These are phyloP conservation scores for Dalbergia cochinchinensis DNA, from an alignment of 306 rosid genomes.

Conservation along the genomic window DNA sequence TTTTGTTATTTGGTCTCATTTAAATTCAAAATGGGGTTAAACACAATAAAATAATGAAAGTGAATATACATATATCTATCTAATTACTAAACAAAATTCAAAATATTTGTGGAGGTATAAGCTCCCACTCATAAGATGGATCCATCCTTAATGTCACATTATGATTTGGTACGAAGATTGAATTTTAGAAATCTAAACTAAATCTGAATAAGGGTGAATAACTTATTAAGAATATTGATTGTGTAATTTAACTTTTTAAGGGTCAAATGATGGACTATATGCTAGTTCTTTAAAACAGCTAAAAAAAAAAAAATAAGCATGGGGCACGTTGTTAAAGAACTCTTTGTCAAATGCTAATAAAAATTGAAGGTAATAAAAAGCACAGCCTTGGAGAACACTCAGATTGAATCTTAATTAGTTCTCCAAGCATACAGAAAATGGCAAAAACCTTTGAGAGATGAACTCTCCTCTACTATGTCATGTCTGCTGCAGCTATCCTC, in stretches of 20 bases:
- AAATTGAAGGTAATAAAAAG: conserved; percentile 24
- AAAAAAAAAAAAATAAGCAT: conserved; percentile 10
- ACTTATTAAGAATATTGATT: not conserved
- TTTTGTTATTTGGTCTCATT: no score
- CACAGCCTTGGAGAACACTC: not conserved
- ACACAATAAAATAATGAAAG: no score
- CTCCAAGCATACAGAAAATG: conserved; percentile 74
- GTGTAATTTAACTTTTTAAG: not conserved
- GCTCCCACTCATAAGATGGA: no score
- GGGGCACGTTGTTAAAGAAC: not conserved
- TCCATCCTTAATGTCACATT: no score
- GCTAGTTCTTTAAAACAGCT: not conserved
- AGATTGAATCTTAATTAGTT: conserved; percentile 38
- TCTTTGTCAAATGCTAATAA: conserved; percentile 11
- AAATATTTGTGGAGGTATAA: no score
- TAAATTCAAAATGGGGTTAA: no score
- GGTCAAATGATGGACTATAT: not conserved
- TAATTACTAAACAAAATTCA: no score
- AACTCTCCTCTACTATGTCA: conserved; percentile 28
- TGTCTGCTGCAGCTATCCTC: not conserved
- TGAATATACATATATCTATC: no score
- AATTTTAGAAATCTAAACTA: not conserved
- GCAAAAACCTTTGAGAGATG: conserved; percentile 47
- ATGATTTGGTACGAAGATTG: not conserved
- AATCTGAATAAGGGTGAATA: not conserved